Base-by-base conservation (phyloP, 305 asterid genomes). In the Ruellia speciosa region DNA sequence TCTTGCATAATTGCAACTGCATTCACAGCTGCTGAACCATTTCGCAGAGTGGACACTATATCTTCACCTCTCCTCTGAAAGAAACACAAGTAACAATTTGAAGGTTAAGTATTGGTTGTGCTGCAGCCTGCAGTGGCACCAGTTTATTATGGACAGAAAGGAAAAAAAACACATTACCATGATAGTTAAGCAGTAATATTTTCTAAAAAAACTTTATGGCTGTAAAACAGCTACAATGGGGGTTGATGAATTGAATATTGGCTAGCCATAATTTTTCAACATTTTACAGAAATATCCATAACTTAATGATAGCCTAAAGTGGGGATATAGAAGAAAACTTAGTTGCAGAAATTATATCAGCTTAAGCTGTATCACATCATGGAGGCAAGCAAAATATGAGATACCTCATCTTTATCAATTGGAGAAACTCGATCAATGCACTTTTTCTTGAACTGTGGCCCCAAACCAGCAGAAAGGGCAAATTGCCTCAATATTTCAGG, bases 1-100 rank as follows among this genome's bases (percentile, higher is more conserved):
- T 84, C 97, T 73, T 85, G 90, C 97, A 93, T 93, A 53, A 84
- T 69, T 52, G 95, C 89, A 77, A 83, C 89, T 47, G 99, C 99
- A 77, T 81, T 88, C 68, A 65, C 88, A 66, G 86, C 99, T 35
- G 99, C 99, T 48, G 83, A 82, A 65, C 99, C 99, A 75, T 81
- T 89, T 65, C 96, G 77, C 74, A 93, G 75, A 54, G 85, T 80
- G 72, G 95, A 84, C 43, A 93, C 86, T 54, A 85, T 75, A 58
- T 89, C 96, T 74, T 86, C 96, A 81, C 95, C 87, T 81, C 84
- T 89, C 51, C 62, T 64, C 99, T 93, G 94, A 69, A 66, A 70
- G 45, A 62, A 59, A 66, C 57, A 64, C 65, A 18, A 51, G 54
- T 33, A 35, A 48, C 17, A 56, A 45, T 52, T 53, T 37, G 9